A percentile compares a stretch with the other conserved stretches of the same genome.
These are phyloP conservation scores for Phytophthora pluvialis DNA, from an alignment of 352 stramenopile species.

Conservation along the genomic window DNA sequence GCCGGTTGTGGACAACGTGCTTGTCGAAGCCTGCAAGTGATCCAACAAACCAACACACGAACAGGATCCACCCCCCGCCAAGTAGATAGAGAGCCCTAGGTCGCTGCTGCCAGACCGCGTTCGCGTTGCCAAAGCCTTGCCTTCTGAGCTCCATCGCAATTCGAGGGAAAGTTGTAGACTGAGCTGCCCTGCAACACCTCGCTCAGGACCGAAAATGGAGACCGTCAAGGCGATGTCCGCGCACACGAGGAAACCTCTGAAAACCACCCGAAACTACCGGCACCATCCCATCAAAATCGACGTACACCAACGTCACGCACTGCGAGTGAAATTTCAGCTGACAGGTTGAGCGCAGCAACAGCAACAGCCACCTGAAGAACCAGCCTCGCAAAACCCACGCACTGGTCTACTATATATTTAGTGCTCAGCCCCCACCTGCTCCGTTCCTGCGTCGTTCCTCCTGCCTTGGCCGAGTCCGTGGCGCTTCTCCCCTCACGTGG, in stretches of 20 bases:
- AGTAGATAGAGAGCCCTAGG: constrained; percentile 29
- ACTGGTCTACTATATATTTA: constrained; percentile 53
- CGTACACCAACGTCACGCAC: constrained; percentile 12
- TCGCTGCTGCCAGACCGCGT: constrained; percentile 16
- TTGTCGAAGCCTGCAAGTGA: constrained; percentile 26
- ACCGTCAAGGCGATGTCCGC: neutral
- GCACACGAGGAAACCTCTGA: constrained; percentile 9
- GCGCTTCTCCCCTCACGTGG: constrained; percentile 21
- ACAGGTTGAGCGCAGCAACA: constrained; percentile 14
- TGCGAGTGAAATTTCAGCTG: constrained; percentile 18
- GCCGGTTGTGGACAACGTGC: constrained; percentile 9
- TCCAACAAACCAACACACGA: constrained; percentile 38
- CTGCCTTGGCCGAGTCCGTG: constrained; percentile 20
- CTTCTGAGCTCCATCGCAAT: constrained; percentile 30
- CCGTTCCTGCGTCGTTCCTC: constrained; percentile 29
- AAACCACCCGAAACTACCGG: constrained; percentile 28
- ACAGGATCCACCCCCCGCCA: constrained; percentile 33
- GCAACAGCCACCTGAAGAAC: constrained; percentile 12
- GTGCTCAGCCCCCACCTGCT: constrained; percentile 23
- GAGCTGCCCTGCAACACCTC: constrained; percentile 1
- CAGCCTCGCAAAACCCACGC: constrained; percentile 27
- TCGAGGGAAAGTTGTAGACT: constrained; percentile 18
- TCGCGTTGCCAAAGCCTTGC: constrained; percentile 1
- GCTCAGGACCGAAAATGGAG: neutral
- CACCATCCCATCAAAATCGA: constrained; percentile 19